phyloP scores from a whole-genome alignment of 2,329 filamentous ascomycete genomes.

The Graphilbum fragrans region DNA sequence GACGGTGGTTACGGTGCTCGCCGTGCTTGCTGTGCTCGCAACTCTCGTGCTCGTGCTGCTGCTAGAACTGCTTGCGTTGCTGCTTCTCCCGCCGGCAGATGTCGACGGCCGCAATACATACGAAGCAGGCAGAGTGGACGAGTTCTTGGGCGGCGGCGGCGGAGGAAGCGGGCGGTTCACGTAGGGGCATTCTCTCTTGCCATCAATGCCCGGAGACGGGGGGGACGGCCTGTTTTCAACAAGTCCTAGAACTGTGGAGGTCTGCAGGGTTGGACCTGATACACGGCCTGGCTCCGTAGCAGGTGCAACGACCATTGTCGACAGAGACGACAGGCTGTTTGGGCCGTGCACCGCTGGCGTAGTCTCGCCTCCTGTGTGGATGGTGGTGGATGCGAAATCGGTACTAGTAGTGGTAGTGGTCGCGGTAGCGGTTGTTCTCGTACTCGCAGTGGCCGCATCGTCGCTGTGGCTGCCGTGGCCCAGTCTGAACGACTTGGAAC shows the following conservation, averaged over 20 bases:
- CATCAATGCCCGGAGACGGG: slow-evolving; percentile 13
- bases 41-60: background rate
- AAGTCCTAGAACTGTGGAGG: slow-evolving; percentile 15
- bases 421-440: background rate
- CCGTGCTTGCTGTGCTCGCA: no score
- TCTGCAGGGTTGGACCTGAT: slow-evolving; percentile 22
- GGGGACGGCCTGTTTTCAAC: slow-evolving; percentile 18
- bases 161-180: slow-evolving; percentile 18
- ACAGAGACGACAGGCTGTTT: slow-evolving; percentile 8
- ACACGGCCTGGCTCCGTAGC: slow-evolving; percentile 17
- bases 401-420: background rate
- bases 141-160: slow-evolving; percentile 14
- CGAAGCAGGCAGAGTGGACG: background rate
- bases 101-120: background rate
- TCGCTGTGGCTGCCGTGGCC: slow-evolving; percentile 4
- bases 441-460: background rate
- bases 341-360: slow-evolving; percentile 14
- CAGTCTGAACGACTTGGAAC: slow-evolving; percentile 17
- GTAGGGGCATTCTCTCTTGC: slow-evolving; percentile 16
- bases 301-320: background rate
- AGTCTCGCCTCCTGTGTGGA: no score
- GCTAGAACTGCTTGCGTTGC: background rate
- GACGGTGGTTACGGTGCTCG: no score
- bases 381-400: background rate
- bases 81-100: background rate